Evolutionary conservation across 2,329 filamentous ascomycete genomes (phyloP), one percentile per base, ranked within the genome.

Genomic region (Scytalidium sp.): DNA sequence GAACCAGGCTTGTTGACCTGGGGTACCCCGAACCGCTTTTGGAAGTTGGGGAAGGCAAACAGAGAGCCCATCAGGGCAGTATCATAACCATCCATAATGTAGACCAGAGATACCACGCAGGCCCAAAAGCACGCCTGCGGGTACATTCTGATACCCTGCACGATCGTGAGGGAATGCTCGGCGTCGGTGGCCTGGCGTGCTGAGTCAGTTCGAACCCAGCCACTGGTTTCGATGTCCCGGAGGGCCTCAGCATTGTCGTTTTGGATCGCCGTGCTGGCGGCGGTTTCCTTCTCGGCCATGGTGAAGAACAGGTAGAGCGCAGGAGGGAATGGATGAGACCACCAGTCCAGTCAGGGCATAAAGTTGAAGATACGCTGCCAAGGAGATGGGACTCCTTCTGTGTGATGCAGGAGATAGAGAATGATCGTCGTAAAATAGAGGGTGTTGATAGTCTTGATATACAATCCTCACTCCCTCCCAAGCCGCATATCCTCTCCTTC

Each of bases 61-160:
- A 70, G 65, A 17, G 60, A 64, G 9, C 56, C 56, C 25, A 70
- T 54, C 1, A 71, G 52, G 11, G 63, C 64, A 2, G 60, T 60
- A 53, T 72, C 70, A 43, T 71, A 72, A 19, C 70, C 69, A 54
- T 72, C 70, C 70, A 73, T 73, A 36, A 71, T 59, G 29, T 72
- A 67, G 4, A 66, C 63, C 13, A 64, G 62, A 1, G 68, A 71
- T 11, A 72, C 59, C 23, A 69, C 41, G 19, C 70, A 52, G 5
- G 67, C 67, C 61, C 66, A 72, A 17, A 47, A 49, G 32, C 45
- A 44, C 3, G 49, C 49, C n/a, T 50, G 21, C 13, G 47, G 47
- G 21, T 61, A 61, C 10, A 51, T 50, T 15, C 20, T 55, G 47
- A 63, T 43, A 15, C 58, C 56, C 36, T 60, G 58, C 9, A 22